Conservation (phyloP, 2,329 filamentous ascomycete species). For the Westerdykella ornata region DNA sequence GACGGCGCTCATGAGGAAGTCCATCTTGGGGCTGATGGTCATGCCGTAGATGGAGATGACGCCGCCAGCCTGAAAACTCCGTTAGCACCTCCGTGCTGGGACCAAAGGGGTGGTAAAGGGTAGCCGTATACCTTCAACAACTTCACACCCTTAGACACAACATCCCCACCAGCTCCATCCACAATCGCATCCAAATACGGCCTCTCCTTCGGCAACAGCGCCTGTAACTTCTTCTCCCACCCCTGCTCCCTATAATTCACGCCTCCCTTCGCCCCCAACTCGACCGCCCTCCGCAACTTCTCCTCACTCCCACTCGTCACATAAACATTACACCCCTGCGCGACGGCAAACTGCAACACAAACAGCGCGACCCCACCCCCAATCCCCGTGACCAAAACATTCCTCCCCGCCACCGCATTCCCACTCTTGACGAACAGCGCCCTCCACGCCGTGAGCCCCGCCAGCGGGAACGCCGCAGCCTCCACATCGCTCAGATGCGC, state of each 20-base stretch:
- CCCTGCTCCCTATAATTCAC: conserved; percentile 69
- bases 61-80: conserved; percentile 55
- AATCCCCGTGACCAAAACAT: conserved; percentile 83
- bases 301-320: conserved; percentile 68
- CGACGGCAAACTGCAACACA: conserved; percentile 71
- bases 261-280: conserved; percentile 73
- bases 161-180: conserved; percentile 78
- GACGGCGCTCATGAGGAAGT: conserved; percentile 76
- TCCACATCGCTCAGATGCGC: conserved; percentile 64
- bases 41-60: conserved; percentile 86
- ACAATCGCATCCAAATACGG: conserved; percentile 75
- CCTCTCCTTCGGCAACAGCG: conserved; percentile 56
- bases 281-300: conserved; percentile 67
- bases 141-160: conserved; percentile 61
- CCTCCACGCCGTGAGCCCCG: conserved; percentile 82
- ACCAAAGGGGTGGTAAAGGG: neutral
- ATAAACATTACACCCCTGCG: conserved; percentile 65
- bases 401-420: conserved; percentile 57
- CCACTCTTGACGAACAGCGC: conserved; percentile 73
- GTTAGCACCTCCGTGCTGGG: conserved; percentile 6
- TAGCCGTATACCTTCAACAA: conserved; percentile 57
- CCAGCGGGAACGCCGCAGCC: conserved; percentile 76
- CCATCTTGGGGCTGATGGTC: conserved; percentile 79
- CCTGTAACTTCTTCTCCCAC: conserved; percentile 72
- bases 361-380: conserved; percentile 86